Conservation (phyloP, 129 eudicot species). For the Sambucus nigra region DNA sequence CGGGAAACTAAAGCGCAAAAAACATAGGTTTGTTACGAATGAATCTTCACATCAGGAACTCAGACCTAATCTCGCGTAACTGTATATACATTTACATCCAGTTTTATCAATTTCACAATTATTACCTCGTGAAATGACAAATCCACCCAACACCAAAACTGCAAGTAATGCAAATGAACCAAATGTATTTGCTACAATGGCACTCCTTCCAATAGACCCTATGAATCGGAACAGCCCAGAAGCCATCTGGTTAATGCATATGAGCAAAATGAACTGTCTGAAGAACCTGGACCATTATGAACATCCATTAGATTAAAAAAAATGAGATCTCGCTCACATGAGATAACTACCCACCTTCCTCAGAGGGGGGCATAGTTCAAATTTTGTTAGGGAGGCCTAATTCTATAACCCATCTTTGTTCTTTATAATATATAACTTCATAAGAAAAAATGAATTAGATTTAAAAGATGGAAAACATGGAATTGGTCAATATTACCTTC, state of each 20-base stretch:
- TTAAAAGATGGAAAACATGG: background rate
- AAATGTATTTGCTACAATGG: slow-evolving; percentile 18
- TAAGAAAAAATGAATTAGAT: too few species aligned
- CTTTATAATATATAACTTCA: too few species aligned
- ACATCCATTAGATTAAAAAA: background rate
- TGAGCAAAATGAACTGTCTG: slow-evolving; percentile 15
- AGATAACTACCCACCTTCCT: too few species aligned
- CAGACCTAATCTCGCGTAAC: too few species aligned
- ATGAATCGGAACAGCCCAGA: slow-evolving; percentile 15
- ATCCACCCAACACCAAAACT: slow-evolving; percentile 20
- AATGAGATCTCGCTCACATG: too few species aligned
- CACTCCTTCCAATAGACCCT: slow-evolving; percentile 22
- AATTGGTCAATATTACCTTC: slow-evolving; percentile 19
- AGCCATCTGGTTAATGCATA: slow-evolving; percentile 17
- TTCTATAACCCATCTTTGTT: too few species aligned
- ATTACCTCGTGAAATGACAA: slow-evolving; percentile 27
- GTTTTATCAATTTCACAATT: background rate
- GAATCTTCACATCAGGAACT: too few species aligned
- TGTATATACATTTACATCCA: background rate
- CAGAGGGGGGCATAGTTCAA: too few species aligned
- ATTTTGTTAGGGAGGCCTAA: too few species aligned
- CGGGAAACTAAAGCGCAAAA: too few species aligned
- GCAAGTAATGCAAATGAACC: slow-evolving; percentile 16
- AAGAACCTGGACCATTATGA: slow-evolving; percentile 16
- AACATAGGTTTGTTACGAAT: too few species aligned